Evolutionary conservation across 148 eudicot species (phyloP), one percentile per base, ranked within the genome.

Genomic region (Cornus florida): DNA sequence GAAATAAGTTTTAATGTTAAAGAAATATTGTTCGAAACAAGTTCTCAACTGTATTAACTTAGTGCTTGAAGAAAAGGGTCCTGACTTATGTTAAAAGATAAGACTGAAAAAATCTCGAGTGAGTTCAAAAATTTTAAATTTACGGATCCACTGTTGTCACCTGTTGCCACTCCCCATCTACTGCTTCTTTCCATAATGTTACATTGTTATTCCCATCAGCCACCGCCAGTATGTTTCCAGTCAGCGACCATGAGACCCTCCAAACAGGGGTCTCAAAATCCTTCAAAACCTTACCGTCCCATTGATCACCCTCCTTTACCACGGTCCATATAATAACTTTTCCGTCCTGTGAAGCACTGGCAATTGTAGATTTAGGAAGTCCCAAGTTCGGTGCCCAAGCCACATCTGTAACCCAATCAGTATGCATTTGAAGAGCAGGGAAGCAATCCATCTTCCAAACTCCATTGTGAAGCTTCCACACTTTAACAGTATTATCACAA

Each of bases 381-480:
- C 79, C 79, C 65, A 77, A 11, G 65, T 77, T 77, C 7, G 79
- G 79, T 31, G 73, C 79, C 79, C 79, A 77, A 32, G 79, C 72
- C 13, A 77, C 79, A 69, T 77, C 79, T 62, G 73, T 68, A 23
- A 77, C 79, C 79, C 79, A 77, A 33, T 77, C 79, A 4, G 73
- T 67, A 77, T 77, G 79, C 79, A 67, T 77, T 32, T 77, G 65
- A 48, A 77, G 69, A 48, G 79, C 79, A 39, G 73, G 79, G n/a
- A 77, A 77, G 73, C 79, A 77, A 50, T 77, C 79, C 79, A 77
- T 77, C 67, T 50, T 77, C 79, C 79, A 77, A 69, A 53, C 32
- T 32, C 79, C 79, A 53, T 77, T 77, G 56, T 53, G 20, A 4
- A 77, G 79, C 73, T 77, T 77, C 79, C 79, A 77, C 19, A 77